Conservation (phyloP, 2,329 filamentous ascomycete species). For the Stemphylium lycopersici region DNA sequence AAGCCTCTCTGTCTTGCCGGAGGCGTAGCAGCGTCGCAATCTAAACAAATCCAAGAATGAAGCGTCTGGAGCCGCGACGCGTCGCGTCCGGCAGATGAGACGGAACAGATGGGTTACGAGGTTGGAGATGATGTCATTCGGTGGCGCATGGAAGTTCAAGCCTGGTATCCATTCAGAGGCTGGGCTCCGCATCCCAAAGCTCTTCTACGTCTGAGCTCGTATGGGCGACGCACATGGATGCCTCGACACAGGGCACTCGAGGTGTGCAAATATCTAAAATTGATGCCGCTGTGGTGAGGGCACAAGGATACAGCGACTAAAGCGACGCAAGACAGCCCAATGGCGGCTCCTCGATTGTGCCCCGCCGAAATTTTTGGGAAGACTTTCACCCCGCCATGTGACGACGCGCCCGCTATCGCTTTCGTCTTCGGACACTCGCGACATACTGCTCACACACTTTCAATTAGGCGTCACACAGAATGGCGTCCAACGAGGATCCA, state of each 20-base stretch:
- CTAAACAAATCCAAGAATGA: background rate
- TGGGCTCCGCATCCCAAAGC: background rate
- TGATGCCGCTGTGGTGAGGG: background rate
- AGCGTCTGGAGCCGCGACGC: background rate
- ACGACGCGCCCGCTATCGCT: constrained; percentile 12
- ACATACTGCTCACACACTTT: constrained; percentile 11
- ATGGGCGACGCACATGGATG: background rate
- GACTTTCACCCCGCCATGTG: constrained; percentile 16
- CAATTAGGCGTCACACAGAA: constrained; percentile 24
- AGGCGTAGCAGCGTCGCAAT: background rate
- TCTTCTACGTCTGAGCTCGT: too few relatives aligned
- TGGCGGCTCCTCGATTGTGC: background rate
- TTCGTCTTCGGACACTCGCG: constrained; percentile 27
- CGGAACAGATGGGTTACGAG: background rate
- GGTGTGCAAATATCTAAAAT: background rate
- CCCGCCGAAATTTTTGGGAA: constrained; percentile 23
- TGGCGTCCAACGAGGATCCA: constrained; percentile 41
- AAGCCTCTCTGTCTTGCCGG: background rate
- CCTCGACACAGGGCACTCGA: background rate
- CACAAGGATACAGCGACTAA: background rate
- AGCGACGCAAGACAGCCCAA: background rate
- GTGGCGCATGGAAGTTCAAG: background rate
- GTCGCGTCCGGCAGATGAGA: background rate
- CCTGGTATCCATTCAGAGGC: background rate
- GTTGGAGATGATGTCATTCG: background rate